phyloP scores from a whole-genome alignment of 2,329 filamentous ascomycete genomes.

The Hirsutella rhossiliensis region DNA sequence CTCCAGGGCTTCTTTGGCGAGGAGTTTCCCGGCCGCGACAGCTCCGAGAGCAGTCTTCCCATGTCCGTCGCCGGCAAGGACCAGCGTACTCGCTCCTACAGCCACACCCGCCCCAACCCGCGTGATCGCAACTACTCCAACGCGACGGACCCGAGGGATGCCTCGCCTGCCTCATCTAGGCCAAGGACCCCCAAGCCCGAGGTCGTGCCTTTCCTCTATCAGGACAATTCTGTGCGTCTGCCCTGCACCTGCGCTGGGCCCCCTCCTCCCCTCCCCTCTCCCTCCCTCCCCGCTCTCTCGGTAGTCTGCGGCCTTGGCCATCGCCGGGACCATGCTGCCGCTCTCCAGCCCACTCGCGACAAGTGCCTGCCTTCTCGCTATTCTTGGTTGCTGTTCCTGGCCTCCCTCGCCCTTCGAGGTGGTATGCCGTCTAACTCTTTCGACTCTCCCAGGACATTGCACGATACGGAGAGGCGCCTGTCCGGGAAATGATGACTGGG shows the following conservation, averaged over 20 bases:
- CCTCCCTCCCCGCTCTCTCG: background rate
- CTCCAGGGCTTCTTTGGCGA: conserved; percentile 89
- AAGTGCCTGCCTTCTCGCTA: background rate
- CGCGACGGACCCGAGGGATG: conserved; percentile 58
- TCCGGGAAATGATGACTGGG: conserved; percentile 56
- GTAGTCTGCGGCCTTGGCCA: background rate
- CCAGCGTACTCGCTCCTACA: conserved; percentile 51
- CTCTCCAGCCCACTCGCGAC: background rate
- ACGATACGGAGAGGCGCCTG: conserved; percentile 65
- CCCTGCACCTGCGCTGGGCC: background rate
- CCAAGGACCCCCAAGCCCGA: conserved; percentile 82
- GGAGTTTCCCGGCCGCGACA: conserved; percentile 64
- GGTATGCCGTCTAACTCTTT: background rate
- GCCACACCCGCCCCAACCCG: conserved; percentile 40
- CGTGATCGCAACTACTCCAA: conserved; percentile 75
- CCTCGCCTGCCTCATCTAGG: conserved; percentile 63
- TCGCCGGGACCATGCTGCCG: background rate
- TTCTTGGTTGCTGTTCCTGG: background rate
- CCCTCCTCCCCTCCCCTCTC: conserved; percentile 9
- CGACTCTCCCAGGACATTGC: conserved; percentile 49
- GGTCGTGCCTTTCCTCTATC: conserved; percentile 95
- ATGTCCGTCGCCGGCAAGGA: conserved; percentile 39
- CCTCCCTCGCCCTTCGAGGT: background rate
- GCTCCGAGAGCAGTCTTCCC: conserved; percentile 58
- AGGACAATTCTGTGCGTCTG: conserved; percentile 57